A percentile compares a stretch with the other conserved stretches of the same genome.
phyloP scores from a whole-genome alignment of 805 yeast genomes.

The Starmerella roubikii region DNA sequence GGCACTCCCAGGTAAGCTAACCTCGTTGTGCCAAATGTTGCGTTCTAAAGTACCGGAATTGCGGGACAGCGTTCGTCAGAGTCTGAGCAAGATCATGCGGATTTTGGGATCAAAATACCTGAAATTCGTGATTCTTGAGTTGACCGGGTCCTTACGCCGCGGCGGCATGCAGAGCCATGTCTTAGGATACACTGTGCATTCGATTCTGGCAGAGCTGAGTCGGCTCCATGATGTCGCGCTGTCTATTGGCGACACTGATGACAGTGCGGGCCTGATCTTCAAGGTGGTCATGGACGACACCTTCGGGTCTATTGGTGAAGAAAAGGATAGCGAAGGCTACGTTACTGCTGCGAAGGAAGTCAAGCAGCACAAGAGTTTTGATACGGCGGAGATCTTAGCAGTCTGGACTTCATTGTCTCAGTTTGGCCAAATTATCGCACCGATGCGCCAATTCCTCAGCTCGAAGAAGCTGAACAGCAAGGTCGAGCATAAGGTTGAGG shows the following conservation, averaged over 20 bases:
- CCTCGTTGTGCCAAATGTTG: conserved; percentile 77
- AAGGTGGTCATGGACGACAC: conserved; percentile 79
- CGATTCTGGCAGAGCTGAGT: conserved; percentile 44
- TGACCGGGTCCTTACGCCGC: conserved; percentile 61
- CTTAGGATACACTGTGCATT: conserved; percentile 74
- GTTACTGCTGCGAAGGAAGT: conserved; percentile 78
- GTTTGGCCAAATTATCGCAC: conserved; percentile 48
- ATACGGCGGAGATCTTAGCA: conserved; percentile 69
- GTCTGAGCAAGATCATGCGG: conserved; percentile 48
- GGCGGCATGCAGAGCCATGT: conserved; percentile 85
- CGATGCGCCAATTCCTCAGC: conserved; percentile 49
- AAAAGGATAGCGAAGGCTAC: conserved; percentile 90
- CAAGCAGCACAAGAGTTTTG: conserved; percentile 75
- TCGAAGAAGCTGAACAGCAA: conserved; percentile 52
- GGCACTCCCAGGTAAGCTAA: conserved; percentile 67
- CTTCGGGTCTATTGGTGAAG: conserved; percentile 84
- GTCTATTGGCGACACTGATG: conserved; percentile 59
- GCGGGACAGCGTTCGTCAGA: conserved; percentile 72
- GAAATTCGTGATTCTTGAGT: conserved; percentile 60
- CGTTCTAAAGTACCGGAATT: conserved; percentile 75
- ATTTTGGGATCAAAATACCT: conserved; percentile 63
- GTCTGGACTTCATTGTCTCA: conserved; percentile 43
- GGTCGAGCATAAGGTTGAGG: conserved; percentile 63
- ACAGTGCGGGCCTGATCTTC: conserved; percentile 42
- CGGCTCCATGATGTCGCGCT: conserved; percentile 16